Base-by-base conservation (phyloP, 176 grass and related monocot species). In the Carex parvula region DNA sequence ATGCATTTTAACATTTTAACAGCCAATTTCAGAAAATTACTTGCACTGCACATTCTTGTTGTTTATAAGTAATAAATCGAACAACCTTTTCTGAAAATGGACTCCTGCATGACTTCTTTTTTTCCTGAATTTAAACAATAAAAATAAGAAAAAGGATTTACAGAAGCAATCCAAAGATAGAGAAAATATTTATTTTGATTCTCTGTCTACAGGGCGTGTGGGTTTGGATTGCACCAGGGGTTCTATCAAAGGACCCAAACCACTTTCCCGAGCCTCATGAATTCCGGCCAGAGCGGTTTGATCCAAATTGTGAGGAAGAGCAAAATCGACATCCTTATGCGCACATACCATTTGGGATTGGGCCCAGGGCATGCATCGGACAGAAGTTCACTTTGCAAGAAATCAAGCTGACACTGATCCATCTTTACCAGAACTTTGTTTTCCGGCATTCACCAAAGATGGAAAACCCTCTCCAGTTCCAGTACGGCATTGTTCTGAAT, bases 181-280 rank as follows among this genome's bases (percentile, higher is more conserved):
- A 10, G 3, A 76, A 29, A 76, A 16, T 11, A 76, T 76, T 30
- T 29, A 48, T 46, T 55, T 30, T 46, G 4, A 2, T 32, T 76
- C 22, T 54, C 3, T 41, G 17, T 85, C 29, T 83, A 65, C 78
- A 95, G 89, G 89, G 89, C 0, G 88, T 90, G 35, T 98, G 95
- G 95, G 62, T 98, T 82, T 98, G 92, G 95, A 83, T 94, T 60
- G 92, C 95, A 82, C 86, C 84, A 9, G 95, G 92, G 4, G 92
- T 90, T 4, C 82, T 98, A 62, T 66, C 92, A 5, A 86, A 87
- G 60, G 92, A 98, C 78, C 81, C 86, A 11, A 87, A 90, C 2
- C 72, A 94, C 10, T 98, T 98, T 59, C 84, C 74, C 11, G 89
- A 94, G 4, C 87, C 92, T 58, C 79, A 84, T 26, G 86, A n/a